These are phyloP conservation scores for Mollisiaceae sp. DNA, from an alignment of 2,329 filamentous ascomycete species.

Conservation along the genomic window DNA sequence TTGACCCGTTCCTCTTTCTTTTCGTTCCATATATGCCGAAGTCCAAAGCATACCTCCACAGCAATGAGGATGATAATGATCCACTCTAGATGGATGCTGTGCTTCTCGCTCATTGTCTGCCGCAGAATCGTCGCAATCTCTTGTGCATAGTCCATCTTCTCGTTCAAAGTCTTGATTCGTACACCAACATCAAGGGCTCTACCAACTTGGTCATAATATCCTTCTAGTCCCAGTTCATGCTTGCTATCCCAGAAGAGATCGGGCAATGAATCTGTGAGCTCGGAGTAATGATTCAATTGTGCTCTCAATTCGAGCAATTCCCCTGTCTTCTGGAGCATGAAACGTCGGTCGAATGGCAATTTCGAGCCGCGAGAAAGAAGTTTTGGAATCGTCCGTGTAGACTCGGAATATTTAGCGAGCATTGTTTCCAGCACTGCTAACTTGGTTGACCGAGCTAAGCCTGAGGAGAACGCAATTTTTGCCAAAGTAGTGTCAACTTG, in stretches of 20 bases:
- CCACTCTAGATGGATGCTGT: conserved; percentile 87
- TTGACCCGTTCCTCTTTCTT: conserved; percentile 27
- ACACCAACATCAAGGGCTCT: conserved; percentile 89
- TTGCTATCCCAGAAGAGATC: conserved; percentile 96
- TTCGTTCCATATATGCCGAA: conserved; percentile 58
- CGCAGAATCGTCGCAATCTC: conserved; percentile 90
- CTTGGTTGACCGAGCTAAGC: conserved; percentile 90
- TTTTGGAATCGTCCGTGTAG: conserved; percentile 80
- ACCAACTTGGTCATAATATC: conserved; percentile 94
- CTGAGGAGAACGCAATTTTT: conserved; percentile 96
- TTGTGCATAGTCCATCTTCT: conserved; percentile 97
- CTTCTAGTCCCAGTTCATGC: conserved; percentile 87
- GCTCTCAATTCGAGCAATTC: conserved; percentile 88
- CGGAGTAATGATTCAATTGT: conserved; percentile 94
- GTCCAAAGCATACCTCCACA: conserved; percentile 88
- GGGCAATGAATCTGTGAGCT: conserved; percentile 91
- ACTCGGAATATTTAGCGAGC: conserved; percentile 83
- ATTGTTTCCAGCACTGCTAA: conserved; percentile 88
- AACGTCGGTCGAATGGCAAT: conserved; percentile 69
- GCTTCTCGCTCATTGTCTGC: conserved; percentile 88
- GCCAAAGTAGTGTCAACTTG: conserved; percentile 71
- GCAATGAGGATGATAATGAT: conserved; percentile 95
- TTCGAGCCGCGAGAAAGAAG: conserved; percentile 72
- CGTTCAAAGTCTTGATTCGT: conserved; percentile 88
- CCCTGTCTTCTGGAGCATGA: conserved; percentile 92